Evolutionary conservation across 768 basidiomycete species (phyloP).

Genomic region (Agaricus blazei): DNA sequence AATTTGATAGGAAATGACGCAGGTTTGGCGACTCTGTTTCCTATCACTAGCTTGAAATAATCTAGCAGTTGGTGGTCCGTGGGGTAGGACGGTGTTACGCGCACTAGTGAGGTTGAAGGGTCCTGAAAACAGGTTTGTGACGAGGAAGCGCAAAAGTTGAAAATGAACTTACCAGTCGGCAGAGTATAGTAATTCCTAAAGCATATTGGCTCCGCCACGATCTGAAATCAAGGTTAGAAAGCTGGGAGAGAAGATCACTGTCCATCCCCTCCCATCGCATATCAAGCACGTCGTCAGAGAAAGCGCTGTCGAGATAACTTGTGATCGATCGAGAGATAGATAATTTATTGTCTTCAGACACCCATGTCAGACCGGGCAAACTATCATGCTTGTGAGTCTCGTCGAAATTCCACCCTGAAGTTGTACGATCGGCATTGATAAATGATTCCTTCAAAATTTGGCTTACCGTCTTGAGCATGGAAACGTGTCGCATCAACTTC

Average conservation of each 20-base stretch:
- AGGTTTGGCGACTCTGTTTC: not conserved
- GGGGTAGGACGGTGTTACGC: not conserved
- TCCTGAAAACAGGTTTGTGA: not conserved
- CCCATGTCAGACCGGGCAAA: not conserved
- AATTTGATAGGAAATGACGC: not conserved
- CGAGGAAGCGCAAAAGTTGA: not conserved
- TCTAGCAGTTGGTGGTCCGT: not conserved
- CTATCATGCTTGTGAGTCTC: not conserved
- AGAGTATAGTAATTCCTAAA: not conserved
- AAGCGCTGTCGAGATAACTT: not conserved
- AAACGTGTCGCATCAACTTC: not conserved
- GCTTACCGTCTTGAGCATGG: not conserved
- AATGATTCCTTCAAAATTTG: not conserved
- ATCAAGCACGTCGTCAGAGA: not conserved
- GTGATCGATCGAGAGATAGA: not conserved
- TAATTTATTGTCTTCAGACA: not conserved
- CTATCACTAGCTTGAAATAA: not conserved
- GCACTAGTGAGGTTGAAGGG: not conserved
- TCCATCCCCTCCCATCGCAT: not conserved
- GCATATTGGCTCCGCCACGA: not conserved
- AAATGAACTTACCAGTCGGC: not conserved
- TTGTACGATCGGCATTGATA: not conserved
- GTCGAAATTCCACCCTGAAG: not conserved
- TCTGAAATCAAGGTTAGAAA: not conserved
- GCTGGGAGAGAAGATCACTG: not conserved